phyloP scores from a whole-genome alignment of 2,329 filamentous ascomycete species.

The Cercospora nicotianae region DNA sequence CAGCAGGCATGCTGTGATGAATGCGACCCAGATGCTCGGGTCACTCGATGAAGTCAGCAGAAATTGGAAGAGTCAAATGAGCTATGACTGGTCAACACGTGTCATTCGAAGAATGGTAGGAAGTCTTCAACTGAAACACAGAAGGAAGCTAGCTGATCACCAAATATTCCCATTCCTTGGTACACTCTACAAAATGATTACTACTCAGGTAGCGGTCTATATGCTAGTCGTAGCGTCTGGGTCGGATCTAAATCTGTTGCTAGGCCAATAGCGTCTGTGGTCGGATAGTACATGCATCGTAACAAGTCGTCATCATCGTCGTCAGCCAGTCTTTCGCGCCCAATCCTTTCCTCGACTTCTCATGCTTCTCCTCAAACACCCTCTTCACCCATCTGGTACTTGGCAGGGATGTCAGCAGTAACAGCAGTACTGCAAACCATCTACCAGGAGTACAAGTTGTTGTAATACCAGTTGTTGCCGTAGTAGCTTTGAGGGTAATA shows the following conservation, averaged over 20 bases:
- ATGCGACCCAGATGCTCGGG: neutral
- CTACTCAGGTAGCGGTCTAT: neutral
- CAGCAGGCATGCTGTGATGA: neutral
- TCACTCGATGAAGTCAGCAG: neutral
- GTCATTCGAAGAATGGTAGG: too few relatives aligned
- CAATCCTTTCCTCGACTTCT: neutral
- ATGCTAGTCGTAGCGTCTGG: constrained; percentile 11
- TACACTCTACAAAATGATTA: neutral
- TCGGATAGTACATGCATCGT: constrained; percentile 1
- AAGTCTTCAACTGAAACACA: neutral
- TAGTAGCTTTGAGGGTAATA: neutral
- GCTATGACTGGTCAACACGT: neutral
- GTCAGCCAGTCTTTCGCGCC: neutral
- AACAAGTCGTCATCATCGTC: neutral
- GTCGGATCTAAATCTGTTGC: constrained; percentile 6
- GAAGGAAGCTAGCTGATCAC: neutral
- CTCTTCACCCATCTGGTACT: neutral
- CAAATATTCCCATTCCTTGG: neutral
- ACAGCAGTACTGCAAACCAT: neutral
- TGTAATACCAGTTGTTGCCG: neutral
- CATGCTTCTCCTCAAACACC: neutral
- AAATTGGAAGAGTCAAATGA: neutral
- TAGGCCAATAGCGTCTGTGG: constrained; percentile 10
- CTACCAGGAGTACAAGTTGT: neutral
- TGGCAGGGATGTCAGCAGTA: neutral